Conservation (phyloP, 495 filamentous ascomycete genomes). For the Annulohypoxylon maeteangense region DNA sequence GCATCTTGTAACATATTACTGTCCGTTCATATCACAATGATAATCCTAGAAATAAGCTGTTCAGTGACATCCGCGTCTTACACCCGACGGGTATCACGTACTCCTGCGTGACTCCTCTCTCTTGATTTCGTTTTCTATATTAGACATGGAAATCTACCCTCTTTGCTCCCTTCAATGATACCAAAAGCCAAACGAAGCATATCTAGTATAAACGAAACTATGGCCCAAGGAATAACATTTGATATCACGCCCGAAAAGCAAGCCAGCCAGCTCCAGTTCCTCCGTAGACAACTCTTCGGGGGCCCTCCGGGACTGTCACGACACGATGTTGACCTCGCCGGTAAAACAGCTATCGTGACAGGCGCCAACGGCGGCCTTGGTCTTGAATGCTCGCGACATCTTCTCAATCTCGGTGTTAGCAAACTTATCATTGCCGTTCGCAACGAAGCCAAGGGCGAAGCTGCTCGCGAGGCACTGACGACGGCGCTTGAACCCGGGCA, state of each 20-base stretch:
- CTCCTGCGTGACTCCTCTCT: too few relatives aligned
- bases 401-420: slow-evolving; percentile 51
- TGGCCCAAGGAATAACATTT: neutral
- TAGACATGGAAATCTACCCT: too few relatives aligned
- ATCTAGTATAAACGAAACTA: neutral
- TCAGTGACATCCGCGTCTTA: too few relatives aligned
- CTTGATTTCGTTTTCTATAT: too few relatives aligned
- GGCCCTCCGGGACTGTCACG: neutral
- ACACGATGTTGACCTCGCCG: slow-evolving; percentile 43
- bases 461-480: slow-evolving; percentile 40
- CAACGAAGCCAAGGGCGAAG: slow-evolving; percentile 54
- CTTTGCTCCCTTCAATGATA: too few relatives aligned
- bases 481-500: neutral
- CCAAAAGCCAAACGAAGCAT: too few relatives aligned
- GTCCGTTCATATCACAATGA: too few relatives aligned
- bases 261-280: slow-evolving; percentile 7
- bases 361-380: slow-evolving; percentile 64
- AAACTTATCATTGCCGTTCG: slow-evolving; percentile 65
- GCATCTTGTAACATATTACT: too few relatives aligned
- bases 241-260: slow-evolving; percentile 18
- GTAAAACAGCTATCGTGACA: slow-evolving; percentile 56
- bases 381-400: slow-evolving; percentile 57
- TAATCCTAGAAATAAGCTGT: too few relatives aligned
- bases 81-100: too few relatives aligned
- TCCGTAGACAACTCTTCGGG: neutral